These are phyloP conservation scores for Rhododendron ferrugineum DNA, from an alignment of 148 eudicot species.

Conservation along the genomic window DNA sequence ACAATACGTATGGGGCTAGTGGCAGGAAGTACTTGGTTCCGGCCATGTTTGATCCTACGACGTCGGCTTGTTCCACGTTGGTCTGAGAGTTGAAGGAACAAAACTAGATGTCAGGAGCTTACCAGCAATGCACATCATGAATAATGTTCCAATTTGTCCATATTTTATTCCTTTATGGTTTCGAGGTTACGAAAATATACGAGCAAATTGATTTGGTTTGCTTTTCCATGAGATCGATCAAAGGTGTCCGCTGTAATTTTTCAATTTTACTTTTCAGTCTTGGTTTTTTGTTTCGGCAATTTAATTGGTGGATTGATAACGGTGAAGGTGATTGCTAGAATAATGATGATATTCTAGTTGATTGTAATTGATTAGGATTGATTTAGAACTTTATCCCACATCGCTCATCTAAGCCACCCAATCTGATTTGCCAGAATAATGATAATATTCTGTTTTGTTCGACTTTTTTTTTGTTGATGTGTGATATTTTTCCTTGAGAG, in stretches of 20 bases:
- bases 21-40: slow-evolving; percentile 40
- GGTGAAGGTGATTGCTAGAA: background rate
- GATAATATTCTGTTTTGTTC: too few species aligned
- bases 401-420: too few species aligned
- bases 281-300: background rate
- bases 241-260: background rate
- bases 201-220: slow-evolving; percentile 1
- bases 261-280: background rate
- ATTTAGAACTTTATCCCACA: background rate
- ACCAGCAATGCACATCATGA: background rate
- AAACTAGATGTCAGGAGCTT: background rate
- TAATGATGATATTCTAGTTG: background rate
- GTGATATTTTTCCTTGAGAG: too few species aligned
- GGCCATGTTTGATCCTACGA: slow-evolving; percentile 32
- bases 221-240: background rate
- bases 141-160: background rate
- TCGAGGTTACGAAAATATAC: background rate
- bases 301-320: background rate
- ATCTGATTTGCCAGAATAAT: too few species aligned
- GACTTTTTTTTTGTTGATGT: too few species aligned
- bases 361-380: background rate
- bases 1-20: slow-evolving; percentile 34
- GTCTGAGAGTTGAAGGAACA: slow-evolving; percentile 11
- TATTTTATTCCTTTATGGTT: background rate
- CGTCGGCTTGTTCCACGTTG: slow-evolving; percentile 26